These are phyloP conservation scores for Fusarium dlaminii DNA, from an alignment of 2,329 filamentous ascomycete species.

Conservation along the genomic window DNA sequence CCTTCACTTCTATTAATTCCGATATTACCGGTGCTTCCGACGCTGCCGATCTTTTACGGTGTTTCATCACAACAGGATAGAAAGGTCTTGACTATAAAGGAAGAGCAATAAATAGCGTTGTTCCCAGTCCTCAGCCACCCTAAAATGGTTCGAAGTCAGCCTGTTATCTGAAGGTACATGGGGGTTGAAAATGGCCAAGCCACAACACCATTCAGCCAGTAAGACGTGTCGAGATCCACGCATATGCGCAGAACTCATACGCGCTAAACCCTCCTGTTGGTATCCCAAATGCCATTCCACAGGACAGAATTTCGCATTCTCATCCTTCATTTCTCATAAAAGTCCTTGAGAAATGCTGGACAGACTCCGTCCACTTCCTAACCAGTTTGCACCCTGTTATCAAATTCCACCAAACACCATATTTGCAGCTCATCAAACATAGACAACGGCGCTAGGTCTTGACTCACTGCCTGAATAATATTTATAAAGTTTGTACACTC, in stretches of 20 bases:
- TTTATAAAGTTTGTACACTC: neutral
- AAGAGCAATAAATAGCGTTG: no score
- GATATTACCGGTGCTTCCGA: neutral
- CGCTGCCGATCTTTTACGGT: neutral
- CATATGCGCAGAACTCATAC: neutral
- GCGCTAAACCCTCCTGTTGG: neutral
- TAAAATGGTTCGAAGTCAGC: no score
- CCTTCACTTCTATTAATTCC: neutral
- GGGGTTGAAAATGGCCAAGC: neutral
- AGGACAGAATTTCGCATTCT: no score
- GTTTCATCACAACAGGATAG: neutral
- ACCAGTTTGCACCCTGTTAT: neutral
- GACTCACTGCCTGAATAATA: neutral
- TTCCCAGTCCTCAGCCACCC: no score
- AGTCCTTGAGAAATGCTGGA: neutral
- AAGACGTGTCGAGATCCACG: neutral
- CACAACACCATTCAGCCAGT: neutral
- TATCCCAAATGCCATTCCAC: neutral
- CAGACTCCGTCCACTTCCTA: fast-evolving
- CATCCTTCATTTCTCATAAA: neutral
- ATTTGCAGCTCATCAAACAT: neutral
- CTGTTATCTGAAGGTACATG: neutral
- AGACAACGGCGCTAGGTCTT: neutral
- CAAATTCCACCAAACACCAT: neutral
- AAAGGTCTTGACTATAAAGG: neutral